These are phyloP conservation scores for Ascochyta lentis DNA, from an alignment of 2,329 filamentous ascomycete genomes.

Conservation along the genomic window DNA sequence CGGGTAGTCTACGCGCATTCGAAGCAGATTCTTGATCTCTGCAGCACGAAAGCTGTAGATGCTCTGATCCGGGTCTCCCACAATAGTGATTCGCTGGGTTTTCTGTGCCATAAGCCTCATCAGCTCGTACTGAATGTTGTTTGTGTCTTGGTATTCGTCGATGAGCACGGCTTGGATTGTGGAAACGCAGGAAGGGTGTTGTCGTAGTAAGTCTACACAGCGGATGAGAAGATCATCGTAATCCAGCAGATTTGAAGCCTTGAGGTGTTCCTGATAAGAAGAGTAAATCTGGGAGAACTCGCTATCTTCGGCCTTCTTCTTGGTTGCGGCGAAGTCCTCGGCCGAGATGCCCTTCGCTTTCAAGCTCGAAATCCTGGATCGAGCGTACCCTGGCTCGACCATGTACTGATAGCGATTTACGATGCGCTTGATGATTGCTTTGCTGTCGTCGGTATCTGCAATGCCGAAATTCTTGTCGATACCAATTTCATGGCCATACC, in stretches of 20 bases:
- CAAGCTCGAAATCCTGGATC: slow-evolving; percentile 73
- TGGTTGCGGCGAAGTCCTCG: slow-evolving; percentile 51
- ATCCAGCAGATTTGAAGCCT: slow-evolving; percentile 81
- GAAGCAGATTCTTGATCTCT: slow-evolving; percentile 84
- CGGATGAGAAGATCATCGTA: slow-evolving; percentile 91
- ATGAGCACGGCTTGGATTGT: slow-evolving; percentile 93
- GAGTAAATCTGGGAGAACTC: slow-evolving; percentile 72
- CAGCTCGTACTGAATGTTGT: slow-evolving; percentile 90
- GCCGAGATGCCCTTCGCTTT: slow-evolving; percentile 64
- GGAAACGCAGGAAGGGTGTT: slow-evolving; percentile 78
- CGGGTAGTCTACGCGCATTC: slow-evolving; percentile 77
- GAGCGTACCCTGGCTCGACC: slow-evolving; percentile 74
- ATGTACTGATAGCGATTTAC: slow-evolving; percentile 74
- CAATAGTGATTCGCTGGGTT: slow-evolving; percentile 82
- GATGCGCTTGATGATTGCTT: slow-evolving; percentile 80
- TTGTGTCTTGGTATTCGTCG: slow-evolving; percentile 98
- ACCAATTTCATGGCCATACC: slow-evolving; percentile 85
- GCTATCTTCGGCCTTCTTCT: slow-evolving; percentile 60
- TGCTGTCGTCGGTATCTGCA: slow-evolving; percentile 81
- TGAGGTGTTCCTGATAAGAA: slow-evolving; percentile 79
- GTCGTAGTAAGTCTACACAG: slow-evolving; percentile 78
- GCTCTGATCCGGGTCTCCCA: slow-evolving; percentile 96
- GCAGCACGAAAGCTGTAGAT: slow-evolving; percentile 97
- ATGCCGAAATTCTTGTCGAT: slow-evolving; percentile 86
- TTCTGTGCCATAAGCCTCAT: slow-evolving; percentile 85